A percentile compares a stretch with the other conserved stretches of the same genome.
phyloP scores from a whole-genome alignment of 306 rosid species.

The Citrullus mucosospermus region DNA sequence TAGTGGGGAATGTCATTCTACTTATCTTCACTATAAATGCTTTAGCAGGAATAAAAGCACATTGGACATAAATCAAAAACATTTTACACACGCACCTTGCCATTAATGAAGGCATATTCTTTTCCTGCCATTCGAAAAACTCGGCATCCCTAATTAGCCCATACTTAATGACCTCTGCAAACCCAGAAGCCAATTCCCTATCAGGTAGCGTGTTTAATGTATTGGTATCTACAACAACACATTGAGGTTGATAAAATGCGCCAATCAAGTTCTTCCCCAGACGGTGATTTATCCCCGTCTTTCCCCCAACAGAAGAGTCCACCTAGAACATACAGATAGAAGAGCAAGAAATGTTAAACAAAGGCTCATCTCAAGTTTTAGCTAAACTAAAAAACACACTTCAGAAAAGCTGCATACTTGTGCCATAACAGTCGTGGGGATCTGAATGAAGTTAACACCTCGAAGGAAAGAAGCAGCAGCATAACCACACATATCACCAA shows the following conservation, averaged over 20 bases:
- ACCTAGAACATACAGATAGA: conserved; percentile 36
- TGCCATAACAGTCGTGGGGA: conserved; percentile 93
- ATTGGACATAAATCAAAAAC: background rate
- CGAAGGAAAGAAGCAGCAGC: conserved; percentile 83
- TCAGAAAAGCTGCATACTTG: conserved; percentile 40
- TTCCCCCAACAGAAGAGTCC: conserved; percentile 98
- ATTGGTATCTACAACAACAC: conserved; percentile 85
- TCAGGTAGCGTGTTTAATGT: conserved; percentile 72
- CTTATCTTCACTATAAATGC: background rate
- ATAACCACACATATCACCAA: conserved; percentile 94
- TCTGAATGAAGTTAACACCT: conserved; percentile 92
- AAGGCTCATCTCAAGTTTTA: background rate
- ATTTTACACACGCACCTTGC: conserved; percentile 38
- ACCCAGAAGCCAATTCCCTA: conserved; percentile 81
- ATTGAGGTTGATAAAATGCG: conserved; percentile 89
- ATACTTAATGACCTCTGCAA: conserved; percentile 87
- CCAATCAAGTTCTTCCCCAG: conserved; percentile 95
- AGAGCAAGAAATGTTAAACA: conserved; percentile 2
- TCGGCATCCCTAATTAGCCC: conserved; percentile 88
- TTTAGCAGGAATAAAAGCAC: background rate
- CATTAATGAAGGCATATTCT: conserved; percentile 61
- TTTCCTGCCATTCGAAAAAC: conserved; percentile 95
- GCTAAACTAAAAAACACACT: background rate
- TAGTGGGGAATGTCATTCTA: background rate
- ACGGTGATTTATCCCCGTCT: conserved; percentile 87